A percentile compares a stretch with the other conserved stretches of the same genome.
Conservation (phyloP, 495 filamentous ascomycete genomes). For the Daldinia loculata region DNA sequence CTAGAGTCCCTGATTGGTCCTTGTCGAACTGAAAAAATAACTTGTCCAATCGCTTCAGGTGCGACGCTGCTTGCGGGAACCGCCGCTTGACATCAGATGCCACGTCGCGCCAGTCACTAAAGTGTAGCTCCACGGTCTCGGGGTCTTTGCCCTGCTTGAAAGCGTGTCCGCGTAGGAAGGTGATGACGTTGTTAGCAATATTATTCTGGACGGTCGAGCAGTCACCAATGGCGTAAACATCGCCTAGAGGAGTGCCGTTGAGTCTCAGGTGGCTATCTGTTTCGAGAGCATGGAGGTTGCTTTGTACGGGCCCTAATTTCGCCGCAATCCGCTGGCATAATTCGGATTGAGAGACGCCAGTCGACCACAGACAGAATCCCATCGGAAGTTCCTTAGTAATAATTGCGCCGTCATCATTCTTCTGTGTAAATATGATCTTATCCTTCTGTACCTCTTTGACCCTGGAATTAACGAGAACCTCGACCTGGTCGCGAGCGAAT, state of each 20-base stretch:
- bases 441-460: constrained; percentile 88
- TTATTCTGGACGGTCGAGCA: constrained; percentile 98
- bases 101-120: constrained; percentile 85
- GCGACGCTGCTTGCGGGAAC: constrained; percentile 92
- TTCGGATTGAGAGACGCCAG: constrained; percentile 88
- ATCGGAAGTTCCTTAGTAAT: constrained; percentile 92
- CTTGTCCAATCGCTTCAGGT: constrained; percentile 86
- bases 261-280: constrained; percentile 95
- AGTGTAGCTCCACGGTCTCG: constrained; percentile 80
- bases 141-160: constrained; percentile 93
- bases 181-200: constrained; percentile 82
- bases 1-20: constrained; percentile 89
- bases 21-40: constrained; percentile 92
- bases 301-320: constrained; percentile 76
- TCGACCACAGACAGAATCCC: constrained; percentile 98
- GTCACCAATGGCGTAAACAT: constrained; percentile 98
- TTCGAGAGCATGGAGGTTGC: constrained; percentile 90
- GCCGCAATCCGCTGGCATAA: constrained; percentile 77
- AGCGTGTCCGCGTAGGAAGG: constrained; percentile 87
- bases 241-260: constrained; percentile 88
- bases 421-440: constrained; percentile 87
- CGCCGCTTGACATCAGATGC: constrained; percentile 82
- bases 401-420: constrained; percentile 72
- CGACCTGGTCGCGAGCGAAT: constrained; percentile 89
- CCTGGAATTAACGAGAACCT: constrained; percentile 88